Evolutionary conservation across 768 basidiomycete genomes (phyloP).

Genomic region (Kwoniella sp.): DNA sequence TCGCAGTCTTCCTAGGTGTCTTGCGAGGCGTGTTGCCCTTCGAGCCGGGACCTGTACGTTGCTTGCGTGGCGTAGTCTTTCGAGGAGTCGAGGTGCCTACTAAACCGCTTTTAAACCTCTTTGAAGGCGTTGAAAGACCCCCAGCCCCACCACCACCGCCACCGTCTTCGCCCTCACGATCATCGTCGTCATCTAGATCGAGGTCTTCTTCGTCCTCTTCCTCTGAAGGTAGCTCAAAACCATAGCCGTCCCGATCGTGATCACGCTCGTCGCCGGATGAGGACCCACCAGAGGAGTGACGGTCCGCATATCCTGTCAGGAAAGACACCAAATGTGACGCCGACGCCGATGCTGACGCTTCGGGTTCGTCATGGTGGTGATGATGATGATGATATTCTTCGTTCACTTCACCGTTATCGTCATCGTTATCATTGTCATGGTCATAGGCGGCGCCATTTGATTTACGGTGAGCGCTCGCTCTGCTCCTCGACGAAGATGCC

Average conservation of each 20-base stretch:
- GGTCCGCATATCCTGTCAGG: constrained; percentile 43
- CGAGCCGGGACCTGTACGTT: not conserved
- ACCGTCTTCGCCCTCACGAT: constrained; percentile 28
- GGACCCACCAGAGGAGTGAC: constrained; percentile 14
- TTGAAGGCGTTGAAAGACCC: constrained; percentile 31
- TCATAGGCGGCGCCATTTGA: no score
- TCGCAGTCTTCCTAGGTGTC: constrained; percentile 14
- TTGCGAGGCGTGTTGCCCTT: constrained; percentile 23
- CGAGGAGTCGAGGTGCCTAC: constrained; percentile 26
- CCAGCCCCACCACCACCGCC: no score
- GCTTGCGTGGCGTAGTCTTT: constrained; percentile 9
- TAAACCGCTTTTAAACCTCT: constrained; percentile 31
- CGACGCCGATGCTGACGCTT: constrained; percentile 33
- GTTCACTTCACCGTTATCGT: not conserved
- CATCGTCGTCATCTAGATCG: constrained; percentile 37
- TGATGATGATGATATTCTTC: no score
- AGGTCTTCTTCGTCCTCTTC: constrained; percentile 29
- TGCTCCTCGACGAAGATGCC: no score
- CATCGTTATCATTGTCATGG: no score
- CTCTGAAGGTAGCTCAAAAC: constrained; percentile 17
- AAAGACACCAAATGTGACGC: constrained; percentile 50
- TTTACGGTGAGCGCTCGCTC: no score
- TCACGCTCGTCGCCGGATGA: constrained; percentile 31
- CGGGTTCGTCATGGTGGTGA: constrained; percentile 14
- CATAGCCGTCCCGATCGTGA: constrained; percentile 17